Base-by-base conservation (phyloP, 2,329 filamentous ascomycete genomes). In the Arthrobotrys sphaeroides region DNA sequence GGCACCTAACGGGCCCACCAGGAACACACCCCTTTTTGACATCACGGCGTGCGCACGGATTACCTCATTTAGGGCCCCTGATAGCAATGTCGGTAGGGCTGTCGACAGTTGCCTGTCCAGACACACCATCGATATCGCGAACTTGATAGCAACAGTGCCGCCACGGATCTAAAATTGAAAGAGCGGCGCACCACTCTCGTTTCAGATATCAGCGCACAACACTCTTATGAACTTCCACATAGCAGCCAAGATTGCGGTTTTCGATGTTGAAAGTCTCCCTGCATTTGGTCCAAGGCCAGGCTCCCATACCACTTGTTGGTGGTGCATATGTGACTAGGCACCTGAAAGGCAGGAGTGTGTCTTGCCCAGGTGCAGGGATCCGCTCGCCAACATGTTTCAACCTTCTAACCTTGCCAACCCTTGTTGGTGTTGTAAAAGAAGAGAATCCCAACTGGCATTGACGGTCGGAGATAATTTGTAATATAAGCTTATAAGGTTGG, bases 371-470 rank as follows among this genome's bases (percentile, higher is more conserved):
- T 38, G 26, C 64, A 67, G 62, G 72, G 64, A 49, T 66, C 28
- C 22, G 6, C 62, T 75, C 72, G 64, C 72, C 72, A 68, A 64
- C 64, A 69, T 68, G 72, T 75, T 75, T 75, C 72, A 75, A 75
- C 72, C 72, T 69, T 57, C 72, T 75, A 60, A 49, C 57, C 64
- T 57, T 43, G 64, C 72, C 45, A 65, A 42, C 64, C 36, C 72
- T 20, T 69, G 64, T 69, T 53, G 12, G 47, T 24, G 36, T 49
- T 60, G 42, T 47, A 57, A 59, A 24, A 24, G 22, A 12, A 47
- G 24, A 49, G 42, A 59, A 51, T n/a, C 2, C 55, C 33, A 61
- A 22, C 24, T 33, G 31, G 55, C 45, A 45, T 66, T 57, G 42
- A 57, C 43, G 22, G n/a, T 40, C 33, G 42, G 38, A 67, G 53